Base-by-base conservation (phyloP, 2,329 filamentous ascomycete genomes). In the Monilinia fructigena region DNA sequence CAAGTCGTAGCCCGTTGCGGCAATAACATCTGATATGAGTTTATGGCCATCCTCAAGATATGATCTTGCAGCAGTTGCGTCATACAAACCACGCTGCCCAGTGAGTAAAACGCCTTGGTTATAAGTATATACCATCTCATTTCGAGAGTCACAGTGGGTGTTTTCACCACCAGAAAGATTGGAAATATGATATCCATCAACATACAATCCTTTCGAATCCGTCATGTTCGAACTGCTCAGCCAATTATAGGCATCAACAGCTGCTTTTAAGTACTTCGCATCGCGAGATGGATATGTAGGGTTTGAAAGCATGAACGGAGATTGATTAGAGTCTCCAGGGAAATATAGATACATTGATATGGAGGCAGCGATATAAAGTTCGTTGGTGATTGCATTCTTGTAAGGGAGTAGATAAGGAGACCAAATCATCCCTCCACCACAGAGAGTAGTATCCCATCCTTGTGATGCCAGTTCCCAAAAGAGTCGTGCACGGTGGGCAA, bases 351-450 rank as follows among this genome's bases (percentile, higher is more conserved):
- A 97, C 94, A 98, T 97, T 63, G 84, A 86, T 47, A 94, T 85
- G 28, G 91, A 95, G 0, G 92, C 92, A 0, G 93, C 84, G 68
- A 97, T 91, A 79, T 86, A 97, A 1, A 97, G 84, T 76, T 97
- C 87, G 74, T 97, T 97, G 40, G 94, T 98, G 73, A 98, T 96
- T 69, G 94, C 92, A 74, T 98, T 98, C 76, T 97, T 98, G 80
- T 97, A 98, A 0, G 93, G 92, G 50, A 83, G 78, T 38, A 94
- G 79, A 47, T 86, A 85, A 3, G 92, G 92, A 71, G 91, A 96
- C 94, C 94, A 98, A 18, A 87, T 85, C 90, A 98, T 96, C 55
- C 94, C 94, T 28, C 94, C 94, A 5, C 85, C 85, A 73, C 94
- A 98, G 6, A 96, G 83, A 31, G 82, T 82, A 28, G 85, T 89